Percentiles rank a stretch among this genome's conserved stretches.
These are phyloP conservation scores for Rachicladosporium sp. DNA, from an alignment of 2,329 filamentous ascomycete species.

Conservation along the genomic window DNA sequence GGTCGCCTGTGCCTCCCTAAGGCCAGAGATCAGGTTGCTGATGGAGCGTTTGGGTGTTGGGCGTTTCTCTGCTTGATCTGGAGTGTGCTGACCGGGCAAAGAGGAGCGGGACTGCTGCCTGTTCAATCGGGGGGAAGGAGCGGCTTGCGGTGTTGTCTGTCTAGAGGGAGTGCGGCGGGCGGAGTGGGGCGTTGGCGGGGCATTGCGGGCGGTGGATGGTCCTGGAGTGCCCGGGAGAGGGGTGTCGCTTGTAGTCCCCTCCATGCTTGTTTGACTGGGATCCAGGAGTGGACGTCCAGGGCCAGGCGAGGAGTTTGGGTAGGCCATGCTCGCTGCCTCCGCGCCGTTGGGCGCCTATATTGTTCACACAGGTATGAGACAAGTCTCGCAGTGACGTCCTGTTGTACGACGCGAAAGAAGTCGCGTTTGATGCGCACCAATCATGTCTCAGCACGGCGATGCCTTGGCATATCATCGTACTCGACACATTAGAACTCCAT, in stretches of 20 bases:
- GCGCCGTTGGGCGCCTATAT: too few species aligned
- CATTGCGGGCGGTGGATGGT: constrained; percentile 8
- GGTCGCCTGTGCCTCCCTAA: constrained; percentile 20
- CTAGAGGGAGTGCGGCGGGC: constrained; percentile 3
- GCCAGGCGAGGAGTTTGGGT: too few species aligned
- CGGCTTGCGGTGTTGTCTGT: constrained; percentile 4
- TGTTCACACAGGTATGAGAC: too few species aligned
- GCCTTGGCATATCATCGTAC: too few species aligned
- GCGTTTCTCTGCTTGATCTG: constrained; percentile 12
- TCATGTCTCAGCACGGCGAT: too few species aligned
- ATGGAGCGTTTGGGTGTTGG: constrained; percentile 23
- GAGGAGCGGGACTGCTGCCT: constrained; percentile 17
- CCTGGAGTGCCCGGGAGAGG: constrained; percentile 2
- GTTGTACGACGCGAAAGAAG: too few species aligned
- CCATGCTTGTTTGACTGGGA: too few species aligned
- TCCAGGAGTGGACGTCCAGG: too few species aligned
- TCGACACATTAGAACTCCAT: too few species aligned
- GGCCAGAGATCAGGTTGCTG: constrained; percentile 20
- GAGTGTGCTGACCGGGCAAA: constrained; percentile 8
- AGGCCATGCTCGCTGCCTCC: too few species aligned
- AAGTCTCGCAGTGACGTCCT: too few species aligned
- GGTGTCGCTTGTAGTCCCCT: neutral
- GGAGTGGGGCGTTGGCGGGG: constrained; percentile 6
- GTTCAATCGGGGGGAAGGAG: constrained; percentile 10
- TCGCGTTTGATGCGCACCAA: too few species aligned